A percentile compares a stretch with the other conserved stretches of the same genome.
Evolutionary conservation across 768 basidiomycete genomes (phyloP).

Genomic region (Lactarius psammicola): DNA sequence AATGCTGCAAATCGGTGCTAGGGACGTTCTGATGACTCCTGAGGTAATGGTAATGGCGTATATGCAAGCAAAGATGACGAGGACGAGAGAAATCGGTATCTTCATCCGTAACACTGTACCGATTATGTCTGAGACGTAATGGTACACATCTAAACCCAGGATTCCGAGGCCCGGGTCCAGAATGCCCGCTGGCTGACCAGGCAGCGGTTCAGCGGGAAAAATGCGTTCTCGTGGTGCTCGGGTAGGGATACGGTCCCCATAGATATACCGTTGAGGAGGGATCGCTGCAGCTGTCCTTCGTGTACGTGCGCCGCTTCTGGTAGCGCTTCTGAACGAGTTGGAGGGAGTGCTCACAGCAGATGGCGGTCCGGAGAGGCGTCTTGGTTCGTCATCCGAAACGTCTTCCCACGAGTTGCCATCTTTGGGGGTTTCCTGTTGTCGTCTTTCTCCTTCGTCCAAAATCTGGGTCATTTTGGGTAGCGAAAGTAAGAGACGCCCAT

Average conservation of each 20-base stretch:
- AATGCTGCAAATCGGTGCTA: constrained; percentile 60
- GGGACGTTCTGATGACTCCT: constrained; percentile 43
- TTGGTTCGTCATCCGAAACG: constrained; percentile 1
- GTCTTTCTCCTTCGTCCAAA: not conserved
- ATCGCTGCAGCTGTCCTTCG: not conserved
- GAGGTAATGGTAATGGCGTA: constrained; percentile 44
- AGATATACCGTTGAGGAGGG: not conserved
- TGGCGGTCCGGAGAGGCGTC: not conserved
- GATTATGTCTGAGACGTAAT: constrained; percentile 51
- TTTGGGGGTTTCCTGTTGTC: not conserved
- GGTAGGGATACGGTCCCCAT: not conserved
- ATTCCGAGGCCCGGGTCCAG: not conserved
- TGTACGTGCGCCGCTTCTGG: constrained; percentile 2
- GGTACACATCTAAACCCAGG: not conserved
- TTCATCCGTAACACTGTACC: constrained; percentile 47
- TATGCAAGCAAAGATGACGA: constrained; percentile 53
- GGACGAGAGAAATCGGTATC: constrained; percentile 52
- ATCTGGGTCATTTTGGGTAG: constrained; percentile 13
- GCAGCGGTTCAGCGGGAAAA: not conserved
- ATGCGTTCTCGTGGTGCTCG: constrained; percentile 12
- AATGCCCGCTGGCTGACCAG: not conserved
- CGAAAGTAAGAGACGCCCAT: not conserved
- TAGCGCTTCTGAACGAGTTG: constrained; percentile 2
- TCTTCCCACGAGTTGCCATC: constrained; percentile 20
- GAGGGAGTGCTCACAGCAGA: constrained; percentile 1